Conservation (phyloP, 371 early-diverging fungal species). For the Lichtheimia ramosa region DNA sequence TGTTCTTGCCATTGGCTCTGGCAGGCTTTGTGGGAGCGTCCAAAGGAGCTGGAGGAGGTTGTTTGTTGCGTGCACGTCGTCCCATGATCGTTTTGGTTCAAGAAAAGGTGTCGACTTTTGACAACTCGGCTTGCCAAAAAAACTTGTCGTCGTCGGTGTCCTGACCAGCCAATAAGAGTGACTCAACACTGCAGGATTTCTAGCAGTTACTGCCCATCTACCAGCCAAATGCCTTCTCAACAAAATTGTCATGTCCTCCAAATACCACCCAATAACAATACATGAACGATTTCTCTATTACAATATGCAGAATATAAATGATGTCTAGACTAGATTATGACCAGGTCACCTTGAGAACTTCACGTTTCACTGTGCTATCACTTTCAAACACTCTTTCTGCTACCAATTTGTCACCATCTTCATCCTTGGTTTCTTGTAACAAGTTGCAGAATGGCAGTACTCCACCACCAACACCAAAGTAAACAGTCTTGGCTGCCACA, state of each 20-base stretch:
- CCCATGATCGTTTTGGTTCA: slow-evolving; percentile 15
- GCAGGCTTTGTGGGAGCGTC: slow-evolving; percentile 7
- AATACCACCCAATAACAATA: no score
- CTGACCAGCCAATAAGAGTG: no score
- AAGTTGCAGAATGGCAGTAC: slow-evolving; percentile 69
- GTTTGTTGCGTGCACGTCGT: slow-evolving; percentile 26
- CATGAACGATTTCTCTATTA: background rate
- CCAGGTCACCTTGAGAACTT: slow-evolving; percentile 45
- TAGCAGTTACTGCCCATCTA: no score
- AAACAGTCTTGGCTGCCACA: slow-evolving; percentile 90
- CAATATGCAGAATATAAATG: background rate
- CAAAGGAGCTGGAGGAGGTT: slow-evolving; percentile 23
- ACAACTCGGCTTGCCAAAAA: no score
- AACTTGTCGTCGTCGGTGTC: no score
- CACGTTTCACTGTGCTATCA: slow-evolving; percentile 73
- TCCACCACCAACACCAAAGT: slow-evolving; percentile 90
- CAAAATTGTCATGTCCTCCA: no score
- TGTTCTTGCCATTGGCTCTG: slow-evolving; percentile 5
- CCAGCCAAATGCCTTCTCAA: no score
- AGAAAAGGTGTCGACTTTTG: no score
- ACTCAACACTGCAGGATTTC: no score
- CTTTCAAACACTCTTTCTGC: slow-evolving; percentile 63
- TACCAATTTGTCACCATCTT: slow-evolving; percentile 55
- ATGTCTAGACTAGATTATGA: background rate
- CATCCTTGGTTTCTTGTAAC: slow-evolving; percentile 38